phyloP scores from a whole-genome alignment of 2,329 filamentous ascomycete genomes.

The Drechslerella stenobrocha region DNA sequence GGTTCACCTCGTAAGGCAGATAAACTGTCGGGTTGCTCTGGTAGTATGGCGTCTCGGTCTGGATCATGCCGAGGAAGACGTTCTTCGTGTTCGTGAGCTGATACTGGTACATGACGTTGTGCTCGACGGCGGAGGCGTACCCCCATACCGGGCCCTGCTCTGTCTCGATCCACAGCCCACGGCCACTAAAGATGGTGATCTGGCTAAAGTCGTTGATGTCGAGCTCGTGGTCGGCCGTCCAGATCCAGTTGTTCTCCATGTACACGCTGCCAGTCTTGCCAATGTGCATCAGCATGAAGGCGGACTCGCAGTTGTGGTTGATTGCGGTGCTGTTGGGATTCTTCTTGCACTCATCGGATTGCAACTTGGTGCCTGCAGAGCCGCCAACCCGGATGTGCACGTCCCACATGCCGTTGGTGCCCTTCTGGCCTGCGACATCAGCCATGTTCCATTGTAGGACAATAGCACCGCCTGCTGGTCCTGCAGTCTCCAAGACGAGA shows the following conservation, averaged over 20 bases:
- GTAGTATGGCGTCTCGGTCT: constrained; percentile 61
- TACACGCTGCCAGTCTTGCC: constrained; percentile 55
- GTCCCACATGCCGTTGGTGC: constrained; percentile 73
- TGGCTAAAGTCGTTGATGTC: constrained; percentile 53
- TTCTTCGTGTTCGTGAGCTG: constrained; percentile 59
- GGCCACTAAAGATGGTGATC: constrained; percentile 55
- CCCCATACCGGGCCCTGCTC: constrained; percentile 54
- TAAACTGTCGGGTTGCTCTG: constrained; percentile 58
- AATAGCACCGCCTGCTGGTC: constrained; percentile 68
- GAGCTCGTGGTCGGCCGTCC: constrained; percentile 59
- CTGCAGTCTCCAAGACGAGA: constrained; percentile 70
- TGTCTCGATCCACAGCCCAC: constrained; percentile 56
- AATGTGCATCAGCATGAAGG: constrained; percentile 57
- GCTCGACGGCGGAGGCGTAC: constrained; percentile 60
- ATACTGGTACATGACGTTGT: constrained; percentile 62
- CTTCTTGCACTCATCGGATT: constrained; percentile 78
- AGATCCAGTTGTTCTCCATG: constrained; percentile 60
- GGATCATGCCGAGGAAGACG: constrained; percentile 60
- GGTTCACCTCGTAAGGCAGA: constrained; percentile 57
- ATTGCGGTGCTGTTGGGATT: constrained; percentile 53
- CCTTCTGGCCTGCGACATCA: constrained; percentile 54
- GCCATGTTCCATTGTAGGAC: constrained; percentile 74
- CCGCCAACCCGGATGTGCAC: constrained; percentile 94
- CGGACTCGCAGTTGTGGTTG: constrained; percentile 55
- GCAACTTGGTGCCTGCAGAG: constrained; percentile 77